These are phyloP conservation scores for Fusarium pilosicola DNA, from an alignment of 2,329 filamentous ascomycete species.

Conservation along the genomic window DNA sequence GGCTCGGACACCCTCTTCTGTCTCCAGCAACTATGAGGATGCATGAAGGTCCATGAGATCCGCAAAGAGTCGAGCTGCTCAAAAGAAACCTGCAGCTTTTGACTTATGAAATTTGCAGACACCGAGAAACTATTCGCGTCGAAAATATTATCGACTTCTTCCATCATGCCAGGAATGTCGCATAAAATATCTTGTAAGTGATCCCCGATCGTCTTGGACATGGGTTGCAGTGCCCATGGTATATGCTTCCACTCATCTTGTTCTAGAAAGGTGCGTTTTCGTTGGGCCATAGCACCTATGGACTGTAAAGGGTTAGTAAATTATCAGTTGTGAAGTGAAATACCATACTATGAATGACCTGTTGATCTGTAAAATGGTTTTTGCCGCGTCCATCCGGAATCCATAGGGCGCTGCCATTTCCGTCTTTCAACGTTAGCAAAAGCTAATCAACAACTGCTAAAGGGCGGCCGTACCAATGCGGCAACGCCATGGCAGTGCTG, in stretches of 20 bases:
- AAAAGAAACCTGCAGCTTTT: neutral
- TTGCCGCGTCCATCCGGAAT: neutral
- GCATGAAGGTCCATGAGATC: neutral
- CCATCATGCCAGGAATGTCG: neutral
- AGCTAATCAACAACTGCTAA: fast-evolving
- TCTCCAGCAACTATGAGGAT: neutral
- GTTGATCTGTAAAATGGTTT: neutral
- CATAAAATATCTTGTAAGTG: neutral
- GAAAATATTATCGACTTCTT: neutral
- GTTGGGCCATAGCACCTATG: neutral
- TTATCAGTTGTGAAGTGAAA: fast-evolving
- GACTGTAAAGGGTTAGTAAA: neutral
- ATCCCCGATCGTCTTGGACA: neutral
- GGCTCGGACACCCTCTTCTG: fast-evolving
- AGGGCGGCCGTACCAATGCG: neutral
- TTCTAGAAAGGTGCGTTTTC: neutral
- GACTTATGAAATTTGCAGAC: too few species aligned
- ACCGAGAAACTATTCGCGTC: fast-evolving
- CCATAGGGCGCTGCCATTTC: neutral
- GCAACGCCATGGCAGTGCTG: neutral
- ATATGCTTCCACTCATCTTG: neutral
- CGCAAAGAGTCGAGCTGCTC: neutral
- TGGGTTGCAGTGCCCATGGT: neutral
- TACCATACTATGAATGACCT: neutral
- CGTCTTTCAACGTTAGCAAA: neutral